Evolutionary conservation across 257 asterid species (phyloP), one percentile per base, ranked within the genome.

Genomic region (Ajuga chamaepitys): DNA sequence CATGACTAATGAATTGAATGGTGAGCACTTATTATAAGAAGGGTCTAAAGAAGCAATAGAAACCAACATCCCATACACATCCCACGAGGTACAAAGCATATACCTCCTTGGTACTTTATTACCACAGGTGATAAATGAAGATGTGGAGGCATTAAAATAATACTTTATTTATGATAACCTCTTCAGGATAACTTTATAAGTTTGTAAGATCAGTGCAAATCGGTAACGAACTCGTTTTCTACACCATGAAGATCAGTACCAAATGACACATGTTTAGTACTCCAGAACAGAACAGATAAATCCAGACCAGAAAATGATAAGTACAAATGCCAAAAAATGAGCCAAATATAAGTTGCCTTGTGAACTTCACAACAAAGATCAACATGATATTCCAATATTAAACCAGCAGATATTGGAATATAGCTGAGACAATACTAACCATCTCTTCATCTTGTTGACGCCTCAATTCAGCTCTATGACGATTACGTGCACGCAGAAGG

Each of bases 391-490:
- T 28, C 41, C 22, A 44, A 38, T 34, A 32, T 30, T 58, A 44
- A 62, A 47, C 58, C 60, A 61, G 46, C 63, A 51, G 30, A 47
- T 46, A 59, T 11, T 46, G 16, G 24, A 25, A 45, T 24, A 66
- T 69, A 14, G 74, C 59, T 3, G 4, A 53, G 38, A 68, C 42
- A 47, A 58, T 34, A 70, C 89, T 81, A 62, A 93, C 99, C 96
- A 90, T 76, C 78, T 94, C 95, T 77, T 94, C 99, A 46, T 90
- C 95, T 74, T 88, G 88, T 53, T 74, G 88, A 68, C 89, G 97
- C 72, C 50, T 87, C 70, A 83, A 65, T 67, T 78, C 96, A 72
- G 88, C 63, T 74, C 82, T 83, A 50, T 88, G 95, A 65, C 78
- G 88, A 82, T 85, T 66, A 42, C 97, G 97, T 25, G 42, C 42